Evolutionary conservation across 2,329 filamentous ascomycete species (phyloP), one percentile per base, ranked within the genome.

Genomic region (Phaeophleospora eucalypticola): DNA sequence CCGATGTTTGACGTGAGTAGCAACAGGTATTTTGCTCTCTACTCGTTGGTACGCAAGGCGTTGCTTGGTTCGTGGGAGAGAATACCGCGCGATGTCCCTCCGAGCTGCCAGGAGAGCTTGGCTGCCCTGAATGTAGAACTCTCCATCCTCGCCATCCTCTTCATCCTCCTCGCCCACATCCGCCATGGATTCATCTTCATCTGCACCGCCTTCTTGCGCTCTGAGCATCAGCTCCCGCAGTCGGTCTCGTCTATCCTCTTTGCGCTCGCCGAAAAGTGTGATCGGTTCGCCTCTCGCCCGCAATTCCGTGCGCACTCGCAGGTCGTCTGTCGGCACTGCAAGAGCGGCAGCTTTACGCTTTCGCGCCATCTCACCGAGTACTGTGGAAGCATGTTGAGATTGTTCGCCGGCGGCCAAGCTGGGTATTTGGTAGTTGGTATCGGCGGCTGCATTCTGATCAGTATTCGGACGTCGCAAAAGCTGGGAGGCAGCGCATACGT

Each of bases 301-400:
- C 49, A 97, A 78, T 56, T 81, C 83, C 32, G 82, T 76, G 51
- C 89, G 86, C 39, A 98, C 90, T 60, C 87, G 82, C 52, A 80
- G 83, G 73, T 98, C 93, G 66, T 96, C 90, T 45, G 94, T 98
- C 0, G 91, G 93, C 3, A 98, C 93, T 10, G 87, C 85, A 58
- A 97, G 87, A 9, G 86, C 86, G 15, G 89, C 89, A 9, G 89
- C 90, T 62, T 89, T 81, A 62, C 89, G 83, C 70, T 95, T 96
- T 52, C 91, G 87, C 61, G 89, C 86, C 68, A 98, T 93, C 65
- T 97, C 90, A 27, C 81, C 84, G 16, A 94, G 74, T 45, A 96
- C 83, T 12, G 87, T 88, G 2, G 88, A 90, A 2, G 89, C 89
- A 66, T 88, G 89, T 65, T 93, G 87, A 3, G 87, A 80, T 6